Percentiles rank a stretch among this genome's conserved stretches.
These are phyloP conservation scores for Ogataea sp. DNA, from an alignment of 805 yeast species.

Conservation along the genomic window DNA sequence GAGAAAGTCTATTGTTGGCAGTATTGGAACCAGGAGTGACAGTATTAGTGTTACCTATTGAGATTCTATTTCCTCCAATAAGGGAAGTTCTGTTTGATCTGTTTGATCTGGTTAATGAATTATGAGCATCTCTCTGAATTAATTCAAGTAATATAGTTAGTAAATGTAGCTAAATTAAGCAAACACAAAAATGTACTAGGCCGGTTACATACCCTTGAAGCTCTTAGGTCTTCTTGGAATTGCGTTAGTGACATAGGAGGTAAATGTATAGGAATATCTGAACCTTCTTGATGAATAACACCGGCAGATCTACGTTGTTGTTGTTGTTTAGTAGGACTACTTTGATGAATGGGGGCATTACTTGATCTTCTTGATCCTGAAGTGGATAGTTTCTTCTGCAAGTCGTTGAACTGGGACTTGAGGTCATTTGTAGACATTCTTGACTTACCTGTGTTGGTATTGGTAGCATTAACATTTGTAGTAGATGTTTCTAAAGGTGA, in stretches of 20 bases:
- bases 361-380: too few relatives aligned
- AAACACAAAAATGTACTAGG: not conserved
- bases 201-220: conserved; percentile 2
- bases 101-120: not conserved
- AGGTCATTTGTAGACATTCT: conserved; percentile 24
- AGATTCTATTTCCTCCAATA: not conserved
- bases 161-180: not conserved
- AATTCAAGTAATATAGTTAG: not conserved
- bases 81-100: too few relatives aligned
- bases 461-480: too few relatives aligned
- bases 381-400: conserved; percentile 25
- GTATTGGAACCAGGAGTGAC: too few relatives aligned
- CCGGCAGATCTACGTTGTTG: not conserved
- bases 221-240: not conserved
- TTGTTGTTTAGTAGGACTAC: not conserved
- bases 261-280: not conserved
- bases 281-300: not conserved
- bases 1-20: not conserved
- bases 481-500: too few relatives aligned
- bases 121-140: not conserved
- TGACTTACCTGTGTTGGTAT: not conserved
- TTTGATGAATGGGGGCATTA: not conserved
- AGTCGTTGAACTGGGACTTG: conserved; percentile 33
- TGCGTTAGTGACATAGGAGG: not conserved
- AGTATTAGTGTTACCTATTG: not conserved